Base-by-base conservation (phyloP, 371 early-diverging fungal species). In the Batkoa obscura region DNA sequence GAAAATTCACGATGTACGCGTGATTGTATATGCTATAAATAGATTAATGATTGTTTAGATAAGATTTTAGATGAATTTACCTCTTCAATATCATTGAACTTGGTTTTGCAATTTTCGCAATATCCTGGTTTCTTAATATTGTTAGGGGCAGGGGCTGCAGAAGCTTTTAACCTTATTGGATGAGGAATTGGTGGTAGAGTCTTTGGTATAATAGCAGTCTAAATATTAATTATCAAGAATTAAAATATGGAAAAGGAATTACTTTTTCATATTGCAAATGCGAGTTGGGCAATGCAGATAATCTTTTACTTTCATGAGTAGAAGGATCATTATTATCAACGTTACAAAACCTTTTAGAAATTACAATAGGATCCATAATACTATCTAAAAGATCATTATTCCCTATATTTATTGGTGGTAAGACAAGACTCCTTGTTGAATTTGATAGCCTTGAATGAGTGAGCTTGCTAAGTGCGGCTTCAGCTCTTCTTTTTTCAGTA, bases 51-150 rank as follows among this genome's bases (percentile, higher is more conserved):
- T n/a, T n/a, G n/a, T n/a, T 30, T 30, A 6, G 34, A 4, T 38
- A 51, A 39, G 4, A 33, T 51, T 37, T 8, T 4, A 30, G 23
- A 31, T 5, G n/a, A 17, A 23, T 2, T 51, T 55, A 55, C 55
- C 55, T 55, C 55, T 34, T 57, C 57, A 6, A 57, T 33, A 35
- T 57, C 57, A 36, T 12, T n/a, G 36, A 46, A 57, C 30, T 57
- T 57, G 12, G 34, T 31, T 15, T 48, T 34, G 46, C 57, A 57
- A 35, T 57, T 57, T 32, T 57, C 57, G 38, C 57, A 57, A 36
- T 46, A 57, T 1, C 57, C 57, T 15, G 57, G 57, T 32, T 57
- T 57, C 41, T 57, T 57, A 17, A 41, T 42, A 35, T 53, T 53
- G 6, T 36, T 39, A 23, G 46, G n/a, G 43, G 56, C n/a, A 15